Conservation (phyloP, 2,329 filamentous ascomycete genomes). For the Colletotrichum magnum region DNA sequence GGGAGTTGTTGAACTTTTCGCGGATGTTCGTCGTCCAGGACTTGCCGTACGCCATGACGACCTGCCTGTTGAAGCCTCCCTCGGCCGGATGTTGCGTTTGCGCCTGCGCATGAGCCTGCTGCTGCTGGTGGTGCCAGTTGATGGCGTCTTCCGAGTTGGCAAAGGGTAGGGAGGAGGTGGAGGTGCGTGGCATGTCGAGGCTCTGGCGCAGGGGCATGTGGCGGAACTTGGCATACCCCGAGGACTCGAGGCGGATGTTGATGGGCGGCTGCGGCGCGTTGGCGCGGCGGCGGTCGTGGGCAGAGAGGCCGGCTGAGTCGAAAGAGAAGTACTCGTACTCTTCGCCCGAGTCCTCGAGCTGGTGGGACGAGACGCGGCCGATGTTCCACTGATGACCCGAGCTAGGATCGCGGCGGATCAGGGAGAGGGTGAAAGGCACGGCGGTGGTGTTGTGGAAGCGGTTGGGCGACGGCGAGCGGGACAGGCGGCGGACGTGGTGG, state of each 20-base stretch:
- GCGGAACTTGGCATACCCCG: constrained; percentile 71
- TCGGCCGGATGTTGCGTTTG: constrained; percentile 11
- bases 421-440: constrained; percentile 67
- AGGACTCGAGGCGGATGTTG: constrained; percentile 66
- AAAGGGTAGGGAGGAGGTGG: constrained; percentile 25
- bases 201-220: constrained; percentile 59
- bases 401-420: constrained; percentile 81
- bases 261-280: constrained; percentile 57
- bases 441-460: constrained; percentile 52
- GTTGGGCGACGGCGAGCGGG: constrained; percentile 54
- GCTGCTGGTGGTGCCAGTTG: constrained; percentile 31
- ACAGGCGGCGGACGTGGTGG: constrained; percentile 26
- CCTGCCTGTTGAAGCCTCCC: constrained; percentile 64
- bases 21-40: constrained; percentile 64
- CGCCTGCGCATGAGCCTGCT: constrained; percentile 18
- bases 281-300: constrained; percentile 42
- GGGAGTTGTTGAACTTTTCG: constrained; percentile 59
- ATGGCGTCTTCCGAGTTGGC: constrained; percentile 37
- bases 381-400: constrained; percentile 83
- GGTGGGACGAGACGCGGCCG: constrained; percentile 72
- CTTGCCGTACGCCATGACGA: constrained; percentile 71
- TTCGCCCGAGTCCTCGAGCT: constrained; percentile 58
- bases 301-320: constrained; percentile 40
- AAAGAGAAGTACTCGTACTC: constrained; percentile 45
- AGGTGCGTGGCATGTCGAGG: constrained; percentile 47